Evolutionary conservation across 2,329 filamentous ascomycete genomes (phyloP).

Genomic region (Paecilomyces niveus): DNA sequence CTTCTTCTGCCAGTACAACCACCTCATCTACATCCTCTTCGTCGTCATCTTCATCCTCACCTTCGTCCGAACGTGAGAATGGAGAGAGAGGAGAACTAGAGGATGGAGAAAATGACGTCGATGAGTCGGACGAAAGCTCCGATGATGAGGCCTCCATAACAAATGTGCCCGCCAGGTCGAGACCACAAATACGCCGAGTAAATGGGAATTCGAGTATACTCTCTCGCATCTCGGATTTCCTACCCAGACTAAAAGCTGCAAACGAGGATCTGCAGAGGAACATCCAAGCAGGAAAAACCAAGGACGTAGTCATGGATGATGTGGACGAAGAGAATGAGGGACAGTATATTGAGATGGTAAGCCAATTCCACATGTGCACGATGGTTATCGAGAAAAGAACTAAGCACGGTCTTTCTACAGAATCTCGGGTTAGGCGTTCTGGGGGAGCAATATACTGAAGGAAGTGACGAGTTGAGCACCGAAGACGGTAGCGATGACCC

Average conservation of each 20-base stretch:
- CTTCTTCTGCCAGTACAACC: slow-evolving; percentile 10
- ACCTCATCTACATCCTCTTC: slow-evolving; percentile 9
- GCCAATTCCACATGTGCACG: slow-evolving; percentile 2
- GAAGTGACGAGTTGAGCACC: slow-evolving; percentile 9
- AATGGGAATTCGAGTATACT: slow-evolving; percentile 22
- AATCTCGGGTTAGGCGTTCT: slow-evolving; percentile 40
- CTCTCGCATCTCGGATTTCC: slow-evolving; percentile 32
- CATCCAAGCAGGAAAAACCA: slow-evolving; percentile 25
- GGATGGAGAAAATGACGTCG: slow-evolving; percentile 7
- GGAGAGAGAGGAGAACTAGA: slow-evolving; percentile 18
- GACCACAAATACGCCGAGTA: slow-evolving; percentile 26
- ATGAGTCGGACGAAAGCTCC: neutral
- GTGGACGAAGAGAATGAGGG: slow-evolving; percentile 24
- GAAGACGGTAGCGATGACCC: slow-evolving; percentile 12
- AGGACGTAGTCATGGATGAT: slow-evolving; percentile 27
- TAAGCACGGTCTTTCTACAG: slow-evolving; percentile 12
- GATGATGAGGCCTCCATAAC: slow-evolving; percentile 14
- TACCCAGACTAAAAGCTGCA: slow-evolving; percentile 36
- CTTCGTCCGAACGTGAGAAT: slow-evolving; percentile 14
- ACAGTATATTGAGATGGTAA: slow-evolving; percentile 38
- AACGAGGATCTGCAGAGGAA: slow-evolving; percentile 35
- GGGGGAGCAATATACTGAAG: slow-evolving; percentile 27
- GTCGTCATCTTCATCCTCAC: slow-evolving; percentile 6
- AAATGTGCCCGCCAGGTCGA: slow-evolving; percentile 21
- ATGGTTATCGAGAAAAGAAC: neutral